Evolutionary conservation across 164 flowering plant species (phyloP).

Genomic region (Vitis rupestris): DNA sequence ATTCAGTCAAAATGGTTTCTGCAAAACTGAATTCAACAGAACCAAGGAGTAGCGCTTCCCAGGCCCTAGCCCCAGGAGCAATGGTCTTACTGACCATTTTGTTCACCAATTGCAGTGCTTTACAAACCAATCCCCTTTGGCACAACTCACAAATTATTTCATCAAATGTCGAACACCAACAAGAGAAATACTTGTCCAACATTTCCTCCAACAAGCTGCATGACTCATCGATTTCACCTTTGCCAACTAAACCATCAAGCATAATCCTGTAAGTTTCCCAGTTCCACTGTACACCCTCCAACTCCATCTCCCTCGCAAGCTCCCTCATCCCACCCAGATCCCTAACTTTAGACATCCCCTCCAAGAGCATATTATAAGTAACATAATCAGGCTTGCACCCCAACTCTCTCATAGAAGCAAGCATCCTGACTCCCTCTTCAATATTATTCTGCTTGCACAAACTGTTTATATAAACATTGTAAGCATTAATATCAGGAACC

Average conservation of each 20-base stretch:
- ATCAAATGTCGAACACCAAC: constrained; percentile 34
- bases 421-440: constrained; percentile 49
- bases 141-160: constrained; percentile 45
- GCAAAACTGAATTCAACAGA: constrained; percentile 11
- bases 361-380: constrained; percentile 49
- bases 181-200: constrained; percentile 31
- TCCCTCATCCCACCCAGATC: constrained; percentile 37
- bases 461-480: constrained; percentile 61
- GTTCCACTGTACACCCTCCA: constrained; percentile 40
- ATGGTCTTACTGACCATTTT: constrained; percentile 26
- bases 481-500: constrained; percentile 66
- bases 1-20: constrained; percentile 14
- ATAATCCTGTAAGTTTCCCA: constrained; percentile 42
- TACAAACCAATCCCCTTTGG: constrained; percentile 19
- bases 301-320: constrained; percentile 43
- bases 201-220: constrained; percentile 42
- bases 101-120: constrained; percentile 42
- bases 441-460: constrained; percentile 57
- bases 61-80: constrained; percentile 44
- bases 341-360: constrained; percentile 38
- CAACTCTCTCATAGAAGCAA: constrained; percentile 54
- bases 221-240: constrained; percentile 50
- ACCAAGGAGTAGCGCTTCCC: constrained; percentile 49
- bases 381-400: constrained; percentile 62
- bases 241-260: constrained; percentile 42